Base-by-base conservation (phyloP, 2,329 filamentous ascomycete species). In the Hymenoscyphus repandus region DNA sequence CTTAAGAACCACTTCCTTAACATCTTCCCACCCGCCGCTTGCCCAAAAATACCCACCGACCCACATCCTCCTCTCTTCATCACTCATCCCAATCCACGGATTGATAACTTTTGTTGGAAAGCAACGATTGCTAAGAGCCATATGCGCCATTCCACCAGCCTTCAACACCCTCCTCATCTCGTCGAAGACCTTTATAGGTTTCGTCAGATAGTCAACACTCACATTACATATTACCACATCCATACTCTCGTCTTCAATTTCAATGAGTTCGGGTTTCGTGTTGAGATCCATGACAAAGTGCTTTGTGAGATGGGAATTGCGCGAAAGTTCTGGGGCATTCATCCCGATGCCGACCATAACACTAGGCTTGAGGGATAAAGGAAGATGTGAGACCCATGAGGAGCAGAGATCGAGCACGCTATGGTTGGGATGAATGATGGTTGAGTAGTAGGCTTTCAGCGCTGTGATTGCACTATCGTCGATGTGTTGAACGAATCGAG, bases 401-500 rank as follows among this genome's bases (percentile, higher is more conserved):
- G 68, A 71, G 58, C 76, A 79, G 52, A 78, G 67, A 52, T 79
- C 76, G 10, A 79, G 54, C 0, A 78, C 69, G 1, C 59, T 62
- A 1, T 74, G 71, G 41, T 60, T 63, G 3, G 53, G 53, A 0
- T 74, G 74, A 3, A 79, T 63, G 1, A 65, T 66, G 0, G 56
- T 55, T n/a, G 63, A 62, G 59, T 78, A 79, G 62, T 79, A 79
- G 2, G 61, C 53, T 20, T 68, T 64, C 1, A 79, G 59, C 0
- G 67, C 63, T 3, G 61, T 59, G 45, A 78, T 75, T 0, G 75
- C 74, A 5, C 69, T 65, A 38, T 76, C 72, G 56, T 78, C 76
- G 57, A 79, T 78, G 51, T 79, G 76, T 10, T 75, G 75, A 1
- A 78, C 75, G 54, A 77, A 74, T 13, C 75, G 69, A 1, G 75